Evolutionary conservation across 495 filamentous ascomycete genomes (phyloP).

Genomic region (Hypoxylon rickii): DNA sequence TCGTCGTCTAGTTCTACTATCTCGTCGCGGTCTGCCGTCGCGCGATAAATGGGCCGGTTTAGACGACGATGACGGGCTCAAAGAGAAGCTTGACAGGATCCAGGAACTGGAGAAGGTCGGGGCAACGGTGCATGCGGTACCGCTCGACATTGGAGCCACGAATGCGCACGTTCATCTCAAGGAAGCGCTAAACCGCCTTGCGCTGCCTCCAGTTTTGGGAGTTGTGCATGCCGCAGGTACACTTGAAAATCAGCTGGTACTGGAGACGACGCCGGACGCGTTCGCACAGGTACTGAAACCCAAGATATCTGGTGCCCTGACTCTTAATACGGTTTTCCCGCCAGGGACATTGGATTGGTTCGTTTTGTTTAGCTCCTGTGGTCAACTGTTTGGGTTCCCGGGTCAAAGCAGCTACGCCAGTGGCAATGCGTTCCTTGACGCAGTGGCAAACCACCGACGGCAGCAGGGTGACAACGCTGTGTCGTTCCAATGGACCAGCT

Average conservation of each 20-base stretch:
- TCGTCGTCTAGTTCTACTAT: conserved; percentile 47
- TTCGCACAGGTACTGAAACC: conserved; percentile 41
- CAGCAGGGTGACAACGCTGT: conserved; percentile 42
- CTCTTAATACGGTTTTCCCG: conserved; percentile 44
- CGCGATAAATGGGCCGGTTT: conserved; percentile 32
- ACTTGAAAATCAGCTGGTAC: conserved; percentile 45
- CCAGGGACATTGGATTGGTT: conserved; percentile 60
- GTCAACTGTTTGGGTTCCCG: conserved; percentile 53
- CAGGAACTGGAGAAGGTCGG: conserved; percentile 37
- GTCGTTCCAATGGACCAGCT: conserved; percentile 51
- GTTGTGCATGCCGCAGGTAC: conserved; percentile 56
- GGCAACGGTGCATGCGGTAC: conserved; percentile 27
- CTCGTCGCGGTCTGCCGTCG: conserved; percentile 40
- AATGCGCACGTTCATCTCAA: conserved; percentile 22
- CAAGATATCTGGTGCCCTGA: conserved; percentile 48
- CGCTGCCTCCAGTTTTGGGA: conserved; percentile 45
- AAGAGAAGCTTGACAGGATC: conserved; percentile 23
- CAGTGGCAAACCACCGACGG: conserved; percentile 40
- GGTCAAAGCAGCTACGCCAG: conserved; percentile 61
- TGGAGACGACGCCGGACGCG: conserved; percentile 41
- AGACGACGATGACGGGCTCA: background rate
- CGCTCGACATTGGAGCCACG: conserved; percentile 35
- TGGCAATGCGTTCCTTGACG: conserved; percentile 60
- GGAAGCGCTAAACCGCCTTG: conserved; percentile 28
- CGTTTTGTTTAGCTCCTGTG: conserved; percentile 55